Percentiles rank a stretch among this genome's conserved stretches.
phyloP scores from a whole-genome alignment of 305 asterid genomes.

The Fraxinus nigra region DNA sequence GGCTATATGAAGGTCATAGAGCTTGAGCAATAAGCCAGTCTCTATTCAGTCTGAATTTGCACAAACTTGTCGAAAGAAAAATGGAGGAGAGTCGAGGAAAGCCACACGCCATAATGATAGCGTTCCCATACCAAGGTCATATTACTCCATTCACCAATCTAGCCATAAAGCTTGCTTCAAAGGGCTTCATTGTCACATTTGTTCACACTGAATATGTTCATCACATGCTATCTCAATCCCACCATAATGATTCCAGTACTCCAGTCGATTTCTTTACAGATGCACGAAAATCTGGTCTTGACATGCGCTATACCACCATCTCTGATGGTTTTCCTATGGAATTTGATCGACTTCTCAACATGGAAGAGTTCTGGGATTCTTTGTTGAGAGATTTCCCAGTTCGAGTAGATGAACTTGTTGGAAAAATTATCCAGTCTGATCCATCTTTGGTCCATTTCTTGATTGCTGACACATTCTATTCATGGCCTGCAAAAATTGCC shows the following conservation, averaged over 20 bases:
- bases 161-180: constrained; percentile 53
- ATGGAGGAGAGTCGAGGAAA: constrained; percentile 23
- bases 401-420: constrained; percentile 50
- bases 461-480: constrained; percentile 49
- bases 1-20: neutral
- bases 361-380: constrained; percentile 22
- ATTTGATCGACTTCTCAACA: constrained; percentile 35
- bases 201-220: constrained; percentile 53
- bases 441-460: constrained; percentile 28
- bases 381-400: constrained; percentile 30
- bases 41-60: neutral
- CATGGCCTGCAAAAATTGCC: constrained; percentile 46
- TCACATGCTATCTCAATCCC: constrained; percentile 47
- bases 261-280: constrained; percentile 34
- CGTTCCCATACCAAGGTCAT: constrained; percentile 43
- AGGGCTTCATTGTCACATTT: constrained; percentile 53
- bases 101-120: constrained; percentile 46
- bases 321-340: constrained; percentile 51
- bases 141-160: constrained; percentile 40
- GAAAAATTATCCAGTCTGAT: constrained; percentile 16
- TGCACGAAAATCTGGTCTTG: constrained; percentile 54
- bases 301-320: constrained; percentile 47
- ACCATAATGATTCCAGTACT: neutral
- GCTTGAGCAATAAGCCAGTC: neutral
- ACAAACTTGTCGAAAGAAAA: neutral